phyloP scores from a whole-genome alignment of 2,329 filamentous ascomycete genomes.

The Spiromastix sp. region DNA sequence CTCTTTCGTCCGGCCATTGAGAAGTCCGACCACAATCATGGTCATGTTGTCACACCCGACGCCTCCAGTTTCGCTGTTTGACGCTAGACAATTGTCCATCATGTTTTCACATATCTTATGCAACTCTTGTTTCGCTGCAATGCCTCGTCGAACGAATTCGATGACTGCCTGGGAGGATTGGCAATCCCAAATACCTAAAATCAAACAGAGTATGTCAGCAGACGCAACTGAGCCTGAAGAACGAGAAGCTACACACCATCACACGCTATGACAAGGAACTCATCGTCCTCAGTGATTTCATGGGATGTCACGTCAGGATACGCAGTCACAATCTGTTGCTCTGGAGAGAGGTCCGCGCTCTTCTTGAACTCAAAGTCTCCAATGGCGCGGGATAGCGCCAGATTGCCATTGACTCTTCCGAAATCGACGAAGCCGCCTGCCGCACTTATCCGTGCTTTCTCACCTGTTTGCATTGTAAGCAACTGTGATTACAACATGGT shows the following conservation, averaged over 20 bases:
- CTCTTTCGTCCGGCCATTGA: slow-evolving; percentile 86
- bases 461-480: slow-evolving; percentile 46
- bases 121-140: slow-evolving; percentile 90
- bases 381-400: slow-evolving; percentile 91
- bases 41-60: slow-evolving; percentile 99
- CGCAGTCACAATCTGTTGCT: slow-evolving; percentile 96
- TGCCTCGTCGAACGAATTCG: slow-evolving; percentile 92
- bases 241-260: slow-evolving; percentile 54
- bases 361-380: slow-evolving; percentile 99
- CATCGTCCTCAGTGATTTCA: slow-evolving; percentile 83
- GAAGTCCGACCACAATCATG: slow-evolving; percentile 80
- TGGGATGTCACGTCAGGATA: slow-evolving; percentile 91
- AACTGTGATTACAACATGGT: not conserved
- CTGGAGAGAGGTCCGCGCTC: slow-evolving; percentile 90
- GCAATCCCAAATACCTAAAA: slow-evolving; percentile 94
- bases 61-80: slow-evolving; percentile 94
- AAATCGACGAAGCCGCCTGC: slow-evolving; percentile 98
- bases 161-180: slow-evolving; percentile 96
- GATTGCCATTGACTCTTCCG: slow-evolving; percentile 94
- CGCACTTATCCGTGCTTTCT: slow-evolving; percentile 91
- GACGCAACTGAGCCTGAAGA: not conserved
- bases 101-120: slow-evolving; percentile 98
- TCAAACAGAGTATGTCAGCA: slow-evolving; percentile 5
- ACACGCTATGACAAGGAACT: slow-evolving; percentile 88
- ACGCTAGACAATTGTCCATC: slow-evolving; percentile 99